Conservation (phyloP, 257 asterid genomes). For the Ophiorrhiza pumila region DNA sequence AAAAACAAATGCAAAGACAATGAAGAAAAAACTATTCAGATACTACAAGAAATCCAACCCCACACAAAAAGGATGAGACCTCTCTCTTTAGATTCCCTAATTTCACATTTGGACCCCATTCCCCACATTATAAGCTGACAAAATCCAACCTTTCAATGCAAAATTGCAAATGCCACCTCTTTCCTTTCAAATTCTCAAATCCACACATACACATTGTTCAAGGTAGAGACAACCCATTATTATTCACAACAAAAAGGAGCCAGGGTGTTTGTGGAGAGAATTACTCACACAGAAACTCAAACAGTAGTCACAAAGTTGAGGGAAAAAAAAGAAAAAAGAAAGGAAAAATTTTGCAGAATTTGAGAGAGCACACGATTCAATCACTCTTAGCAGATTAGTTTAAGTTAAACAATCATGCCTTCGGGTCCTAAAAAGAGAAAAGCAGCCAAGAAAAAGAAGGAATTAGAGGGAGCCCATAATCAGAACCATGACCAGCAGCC, state of each 20-base stretch:
- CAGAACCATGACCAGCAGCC: slow-evolving; percentile 6
- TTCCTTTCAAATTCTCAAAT: slow-evolving; percentile 14
- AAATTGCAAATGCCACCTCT: not conserved
- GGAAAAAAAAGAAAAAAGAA: not conserved
- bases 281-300: too few species aligned
- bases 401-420: slow-evolving; percentile 57
- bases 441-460: slow-evolving; percentile 64
- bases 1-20: not conserved
- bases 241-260: not conserved
- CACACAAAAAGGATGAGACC: not conserved
- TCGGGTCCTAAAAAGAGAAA: slow-evolving; percentile 70
- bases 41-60: not conserved
- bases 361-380: not conserved
- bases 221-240: not conserved
- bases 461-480: slow-evolving; percentile 17
- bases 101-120: not conserved
- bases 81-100: not conserved
- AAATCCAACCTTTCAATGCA: not conserved
- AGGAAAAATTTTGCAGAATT: not conserved
- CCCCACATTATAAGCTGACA: not conserved
- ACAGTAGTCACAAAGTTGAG: not conserved
- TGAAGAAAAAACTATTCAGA: not conserved
- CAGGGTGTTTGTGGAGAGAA: too few species aligned
- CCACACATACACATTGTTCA: not conserved
- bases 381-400: not conserved